A percentile compares a stretch with the other conserved stretches of the same genome.
These are phyloP conservation scores for Trametopsis cervina DNA, from an alignment of 768 basidiomycete species.

Conservation along the genomic window DNA sequence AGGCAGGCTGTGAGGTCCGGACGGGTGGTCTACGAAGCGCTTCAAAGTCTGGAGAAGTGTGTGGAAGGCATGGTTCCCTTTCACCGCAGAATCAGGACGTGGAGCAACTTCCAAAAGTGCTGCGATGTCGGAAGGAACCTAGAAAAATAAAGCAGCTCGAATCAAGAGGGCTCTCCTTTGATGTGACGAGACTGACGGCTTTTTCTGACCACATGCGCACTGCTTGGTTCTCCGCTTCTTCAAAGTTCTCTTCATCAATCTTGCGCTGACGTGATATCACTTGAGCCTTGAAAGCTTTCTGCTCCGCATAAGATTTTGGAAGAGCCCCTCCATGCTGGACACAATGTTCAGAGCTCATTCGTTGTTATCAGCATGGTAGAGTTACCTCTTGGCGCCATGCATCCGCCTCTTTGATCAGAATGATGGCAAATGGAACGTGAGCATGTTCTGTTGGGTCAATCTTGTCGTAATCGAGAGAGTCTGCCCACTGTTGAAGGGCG, in stretches of 20 bases:
- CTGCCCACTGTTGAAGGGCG: conserved; percentile 64
- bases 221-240: conserved; percentile 86
- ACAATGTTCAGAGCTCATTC: background rate
- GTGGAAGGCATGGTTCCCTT: conserved; percentile 52
- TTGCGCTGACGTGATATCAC: conserved; percentile 64
- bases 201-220: conserved; percentile 71
- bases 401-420: conserved; percentile 77
- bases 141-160: background rate
- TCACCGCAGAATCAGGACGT: conserved; percentile 34
- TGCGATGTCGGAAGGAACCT: conserved; percentile 65
- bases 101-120: conserved; percentile 58
- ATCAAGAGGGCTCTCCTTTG: background rate
- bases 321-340: conserved; percentile 58
- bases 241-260: conserved; percentile 93
- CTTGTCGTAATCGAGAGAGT: conserved; percentile 59
- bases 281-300: conserved; percentile 67
- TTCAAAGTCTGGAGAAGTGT: conserved; percentile 70
- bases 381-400: conserved; percentile 72
- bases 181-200: conserved; percentile 25
- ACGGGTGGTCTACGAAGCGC: conserved; percentile 48
- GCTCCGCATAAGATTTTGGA: conserved; percentile 53
- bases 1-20: conserved; percentile 54
- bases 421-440: conserved; percentile 86
- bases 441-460: conserved; percentile 88
- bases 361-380: background rate